Base-by-base conservation (phyloP, 208 protist genomes). In the Crithidia acanthocephali region DNA sequence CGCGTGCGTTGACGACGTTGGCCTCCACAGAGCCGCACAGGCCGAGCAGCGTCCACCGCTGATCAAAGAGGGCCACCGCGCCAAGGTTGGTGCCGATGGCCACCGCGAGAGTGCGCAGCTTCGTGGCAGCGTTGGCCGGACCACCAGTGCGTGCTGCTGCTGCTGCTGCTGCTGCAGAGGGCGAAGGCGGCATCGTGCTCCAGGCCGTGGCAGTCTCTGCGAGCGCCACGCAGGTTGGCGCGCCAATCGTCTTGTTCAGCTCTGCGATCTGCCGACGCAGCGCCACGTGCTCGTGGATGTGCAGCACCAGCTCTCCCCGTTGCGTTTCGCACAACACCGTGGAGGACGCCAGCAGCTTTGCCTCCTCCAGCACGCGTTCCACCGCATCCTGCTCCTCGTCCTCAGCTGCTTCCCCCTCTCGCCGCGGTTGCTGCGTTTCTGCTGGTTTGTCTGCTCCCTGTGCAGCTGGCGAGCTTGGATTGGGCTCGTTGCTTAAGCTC, bases 31-130 rank as follows among this genome's bases (percentile, higher is more conserved):
- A 48, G 22, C 66, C 69, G 28, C 80, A 81, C 15, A 76, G 18
- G 0, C 73, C 73, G 0, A 74, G 30, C 13, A 72, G 42, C 4
- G 25, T 32, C 67, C 79, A 83, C 18, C 67, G 66, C 30, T 37
- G 58, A 55, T 89, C 66, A 42, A 88, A 84, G 28, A 95, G 81
- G 8, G 89, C 59, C 2, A 93, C 72, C 33, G 79, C 72, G 20
- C 91, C 86, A 35, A 86, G 72, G 5, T 79, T 81, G 2, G 88
- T 95, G 32, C 91, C 91, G 28, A 95, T 56, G 9, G 78, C 80
- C n/a, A 72, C 74, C 56, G 48, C 76, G 23, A 72, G 37, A 2
- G 25, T n/a, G 32, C 33, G 57, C 2, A 44, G 32, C 18, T 8
- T 40, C 16, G 40, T 40, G 13, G 53, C 30, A n/a, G n/a, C n/a